These are phyloP conservation scores for Boletus mariae DNA, from an alignment of 1,284 basidiomycete genomes.

Conservation along the genomic window DNA sequence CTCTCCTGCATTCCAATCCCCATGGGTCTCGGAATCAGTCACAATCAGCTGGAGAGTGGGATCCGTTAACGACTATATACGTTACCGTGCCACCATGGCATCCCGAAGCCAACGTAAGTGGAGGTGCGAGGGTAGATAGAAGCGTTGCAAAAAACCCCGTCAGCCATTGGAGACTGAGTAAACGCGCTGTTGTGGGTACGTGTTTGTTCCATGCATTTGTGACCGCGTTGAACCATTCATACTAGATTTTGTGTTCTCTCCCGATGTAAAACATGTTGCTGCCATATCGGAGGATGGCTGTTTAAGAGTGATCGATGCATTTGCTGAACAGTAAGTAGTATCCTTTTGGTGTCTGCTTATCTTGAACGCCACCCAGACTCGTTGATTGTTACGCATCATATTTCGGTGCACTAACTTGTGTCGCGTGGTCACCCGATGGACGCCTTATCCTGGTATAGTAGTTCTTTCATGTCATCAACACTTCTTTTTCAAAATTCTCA, in stretches of 20 bases:
- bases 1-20: slow-evolving; percentile 10
- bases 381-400: slow-evolving; percentile 90
- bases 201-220: slow-evolving; percentile 9
- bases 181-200: slow-evolving; percentile 71
- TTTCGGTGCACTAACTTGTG: slow-evolving; percentile 85
- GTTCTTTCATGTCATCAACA: background rate
- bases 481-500: slow-evolving; percentile 23
- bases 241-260: slow-evolving; percentile 84
- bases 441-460: slow-evolving; percentile 80
- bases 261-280: slow-evolving; percentile 83
- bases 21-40: slow-evolving; percentile 13
- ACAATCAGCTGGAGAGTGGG: slow-evolving; percentile 49
- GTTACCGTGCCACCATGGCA: slow-evolving; percentile 84
- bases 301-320: slow-evolving; percentile 80
- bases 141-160: slow-evolving; percentile 79
- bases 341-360: background rate
- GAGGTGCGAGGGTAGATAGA: slow-evolving; percentile 48
- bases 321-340: slow-evolving; percentile 71
- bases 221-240: slow-evolving; percentile 1
- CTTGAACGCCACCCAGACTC: slow-evolving; percentile 45
- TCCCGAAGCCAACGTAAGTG: slow-evolving; percentile 46
- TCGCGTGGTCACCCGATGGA: slow-evolving; percentile 94
- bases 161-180: slow-evolving; percentile 77
- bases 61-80: slow-evolving; percentile 69
- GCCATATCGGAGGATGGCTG: slow-evolving; percentile 88